A percentile compares a stretch with the other conserved stretches of the same genome.
phyloP scores from a whole-genome alignment of 2,329 filamentous ascomycete genomes.

The Neodidymelliopsis sp. region DNA sequence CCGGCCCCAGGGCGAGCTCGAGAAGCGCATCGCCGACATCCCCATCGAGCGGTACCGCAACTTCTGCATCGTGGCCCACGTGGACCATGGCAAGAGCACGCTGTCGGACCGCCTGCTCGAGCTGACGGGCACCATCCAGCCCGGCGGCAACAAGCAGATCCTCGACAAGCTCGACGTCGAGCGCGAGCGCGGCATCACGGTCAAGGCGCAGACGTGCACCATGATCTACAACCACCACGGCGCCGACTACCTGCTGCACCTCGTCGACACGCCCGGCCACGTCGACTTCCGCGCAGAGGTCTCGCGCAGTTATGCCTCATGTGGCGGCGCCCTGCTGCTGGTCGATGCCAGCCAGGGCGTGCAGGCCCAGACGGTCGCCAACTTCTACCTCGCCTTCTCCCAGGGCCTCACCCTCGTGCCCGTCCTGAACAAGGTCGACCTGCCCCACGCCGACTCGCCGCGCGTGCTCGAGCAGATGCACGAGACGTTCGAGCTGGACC shows the following conservation, averaged over 20 bases:
- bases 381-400: slow-evolving; percentile 96
- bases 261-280: slow-evolving; percentile 96
- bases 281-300: slow-evolving; percentile 98
- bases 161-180: slow-evolving; percentile 97
- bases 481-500: slow-evolving; percentile 85
- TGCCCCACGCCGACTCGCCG: slow-evolving; percentile 86
- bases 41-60: slow-evolving; percentile 85
- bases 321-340: slow-evolving; percentile 84
- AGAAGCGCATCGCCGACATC: slow-evolving; percentile 73
- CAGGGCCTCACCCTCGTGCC: slow-evolving; percentile 87
- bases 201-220: slow-evolving; percentile 97
- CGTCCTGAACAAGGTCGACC: slow-evolving; percentile 95
- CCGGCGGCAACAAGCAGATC: slow-evolving; percentile 90
- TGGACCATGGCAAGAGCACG: slow-evolving; percentile 98
- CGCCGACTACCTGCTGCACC: slow-evolving; percentile 88
- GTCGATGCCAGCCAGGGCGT: slow-evolving; percentile 97
- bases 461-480: slow-evolving; percentile 86
- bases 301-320: slow-evolving; percentile 93
- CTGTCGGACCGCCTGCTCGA: slow-evolving; percentile 92
- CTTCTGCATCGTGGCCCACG: slow-evolving; percentile 98
- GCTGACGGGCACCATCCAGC: slow-evolving; percentile 88
- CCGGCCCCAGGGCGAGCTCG: slow-evolving; percentile 60
- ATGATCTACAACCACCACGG: slow-evolving; percentile 93
- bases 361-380: slow-evolving; percentile 97
- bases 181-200: slow-evolving; percentile 93